These are phyloP conservation scores for Magnusiomyces fungicola DNA, from an alignment of 1,139 yeast genomes.

Conservation along the genomic window DNA sequence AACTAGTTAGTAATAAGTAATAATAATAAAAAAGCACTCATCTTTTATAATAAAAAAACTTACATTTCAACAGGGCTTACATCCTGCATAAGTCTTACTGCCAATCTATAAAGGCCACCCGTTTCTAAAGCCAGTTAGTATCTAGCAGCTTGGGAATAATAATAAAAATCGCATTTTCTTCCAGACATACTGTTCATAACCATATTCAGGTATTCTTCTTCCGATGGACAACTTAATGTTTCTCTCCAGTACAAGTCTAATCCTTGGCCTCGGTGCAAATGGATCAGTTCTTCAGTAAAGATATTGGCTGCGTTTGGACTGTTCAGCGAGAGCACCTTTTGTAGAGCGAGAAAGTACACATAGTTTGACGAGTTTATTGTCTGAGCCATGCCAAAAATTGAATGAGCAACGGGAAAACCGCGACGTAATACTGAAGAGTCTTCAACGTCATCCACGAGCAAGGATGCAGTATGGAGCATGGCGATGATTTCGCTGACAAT, in stretches of 20 bases:
- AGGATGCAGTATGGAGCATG: conserved; percentile 56
- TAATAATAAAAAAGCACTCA: neutral
- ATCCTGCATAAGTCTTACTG: conserved; percentile 55
- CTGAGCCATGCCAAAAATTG: conserved; percentile 64
- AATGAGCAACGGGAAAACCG: conserved; percentile 73
- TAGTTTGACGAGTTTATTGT: conserved; percentile 79
- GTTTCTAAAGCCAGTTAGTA: conserved; percentile 41
- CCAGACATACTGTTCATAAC: conserved; percentile 52
- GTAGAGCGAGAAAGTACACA: conserved; percentile 68
- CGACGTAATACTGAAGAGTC: conserved; percentile 65
- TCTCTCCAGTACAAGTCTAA: conserved; percentile 87
- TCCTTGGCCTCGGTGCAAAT: conserved; percentile 85
- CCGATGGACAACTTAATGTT: conserved; percentile 51
- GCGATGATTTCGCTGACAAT: conserved; percentile 43
- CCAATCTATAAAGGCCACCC: conserved; percentile 76
- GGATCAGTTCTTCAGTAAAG: conserved; percentile 58
- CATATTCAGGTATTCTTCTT: conserved; percentile 67
- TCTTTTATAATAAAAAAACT: conserved; percentile 3
- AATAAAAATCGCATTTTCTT: neutral
- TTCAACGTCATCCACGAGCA: conserved; percentile 80
- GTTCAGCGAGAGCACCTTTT: conserved; percentile 38
- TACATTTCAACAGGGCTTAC: conserved; percentile 21
- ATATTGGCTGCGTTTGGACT: conserved; percentile 19
- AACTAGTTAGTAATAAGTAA: neutral
- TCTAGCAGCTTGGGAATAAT: neutral